Evolutionary conservation across 768 basidiomycete species (phyloP), one percentile per base, ranked within the genome.

Genomic region (Clavaria fumosa): DNA sequence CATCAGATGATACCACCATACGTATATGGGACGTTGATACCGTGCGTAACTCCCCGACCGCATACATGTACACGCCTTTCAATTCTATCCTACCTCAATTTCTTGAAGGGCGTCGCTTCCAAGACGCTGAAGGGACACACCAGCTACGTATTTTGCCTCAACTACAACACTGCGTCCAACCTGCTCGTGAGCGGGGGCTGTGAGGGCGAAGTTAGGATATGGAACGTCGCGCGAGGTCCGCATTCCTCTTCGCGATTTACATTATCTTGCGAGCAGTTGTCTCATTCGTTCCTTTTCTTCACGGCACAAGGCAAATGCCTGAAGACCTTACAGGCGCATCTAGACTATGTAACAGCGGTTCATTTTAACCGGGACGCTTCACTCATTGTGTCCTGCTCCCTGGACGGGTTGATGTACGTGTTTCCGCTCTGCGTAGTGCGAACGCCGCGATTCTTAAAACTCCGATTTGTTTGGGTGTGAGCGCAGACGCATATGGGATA

Each of bases 401-500:
- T 86, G 40, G 93, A 99, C 49, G 93, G 93, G 5, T 62, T 96
- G 38, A 93, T 97, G 93, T 95, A 51, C 50, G 79, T 63, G 31
- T 9, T 15, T 20, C 43, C 15, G 34, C 7, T 10, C 34, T 23
- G 41, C 32, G 27, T 21, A 24, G 18, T 39, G 28, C 28, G 19
- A 28, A 15, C 12, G 35, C 24, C 46, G 31, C 32, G 18, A 39
- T 35, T 23, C 27, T 34, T 44, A 21, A 35, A 40, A 34, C 38
- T 20, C 7, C 15, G n/a, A 3, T 11, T 31, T 27, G n/a, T n/a
- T n/a, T n/a, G n/a, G n/a, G n/a, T n/a, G n/a, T n/a, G n/a, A n/a
- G n/a, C 15, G 4, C 50, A 97, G 93, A 49, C 91, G 93, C 20
- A 81, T 99, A 54, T 99, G 93, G 93, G 86, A 89, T 45, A 79